Percentiles rank a stretch among this genome's conserved stretches.
phyloP scores from a whole-genome alignment of 139 green algal genomes.

The Axilococcus clingmanii region DNA sequence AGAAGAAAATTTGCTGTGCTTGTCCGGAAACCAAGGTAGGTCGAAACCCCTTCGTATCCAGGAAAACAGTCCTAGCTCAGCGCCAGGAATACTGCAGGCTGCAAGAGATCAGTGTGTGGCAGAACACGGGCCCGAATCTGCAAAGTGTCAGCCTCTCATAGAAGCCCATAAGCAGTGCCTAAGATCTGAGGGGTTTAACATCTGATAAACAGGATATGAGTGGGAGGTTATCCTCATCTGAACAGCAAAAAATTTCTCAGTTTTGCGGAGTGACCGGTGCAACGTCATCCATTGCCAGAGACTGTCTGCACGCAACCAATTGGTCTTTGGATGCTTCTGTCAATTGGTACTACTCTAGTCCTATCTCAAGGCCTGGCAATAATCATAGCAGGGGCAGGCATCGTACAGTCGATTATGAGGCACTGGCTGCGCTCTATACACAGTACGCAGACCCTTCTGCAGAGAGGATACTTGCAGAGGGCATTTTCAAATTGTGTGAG shows the following conservation, averaged over 20 bases:
- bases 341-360: constrained; percentile 34
- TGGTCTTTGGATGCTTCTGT: constrained; percentile 47
- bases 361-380: not conserved
- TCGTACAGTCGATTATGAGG: not conserved
- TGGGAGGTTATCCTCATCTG: not conserved
- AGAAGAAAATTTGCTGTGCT: constrained; percentile 75
- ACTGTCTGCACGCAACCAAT: constrained; percentile 12
- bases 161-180: constrained; percentile 87
- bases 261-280: not conserved
- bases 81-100: constrained; percentile 28
- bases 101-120: constrained; percentile 58
- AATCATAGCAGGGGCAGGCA: not conserved
- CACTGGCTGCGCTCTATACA: not conserved
- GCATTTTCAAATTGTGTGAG: constrained; percentile 59
- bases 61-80: too few species aligned
- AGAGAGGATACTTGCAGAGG: constrained; percentile 51
- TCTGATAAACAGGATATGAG: constrained; percentile 13
- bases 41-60: too few species aligned
- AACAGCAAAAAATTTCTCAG: not conserved
- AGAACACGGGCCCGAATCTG: constrained; percentile 55
- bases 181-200: constrained; percentile 81
- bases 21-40: constrained; percentile 86
- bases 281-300: constrained; percentile 16
- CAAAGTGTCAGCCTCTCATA: constrained; percentile 65
- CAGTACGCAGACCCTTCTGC: not conserved